Percentiles rank a stretch among this genome's conserved stretches.
These are phyloP conservation scores for Lobosporangium transversale DNA, from an alignment of 192 early-diverging fungal genomes.

Conservation along the genomic window DNA sequence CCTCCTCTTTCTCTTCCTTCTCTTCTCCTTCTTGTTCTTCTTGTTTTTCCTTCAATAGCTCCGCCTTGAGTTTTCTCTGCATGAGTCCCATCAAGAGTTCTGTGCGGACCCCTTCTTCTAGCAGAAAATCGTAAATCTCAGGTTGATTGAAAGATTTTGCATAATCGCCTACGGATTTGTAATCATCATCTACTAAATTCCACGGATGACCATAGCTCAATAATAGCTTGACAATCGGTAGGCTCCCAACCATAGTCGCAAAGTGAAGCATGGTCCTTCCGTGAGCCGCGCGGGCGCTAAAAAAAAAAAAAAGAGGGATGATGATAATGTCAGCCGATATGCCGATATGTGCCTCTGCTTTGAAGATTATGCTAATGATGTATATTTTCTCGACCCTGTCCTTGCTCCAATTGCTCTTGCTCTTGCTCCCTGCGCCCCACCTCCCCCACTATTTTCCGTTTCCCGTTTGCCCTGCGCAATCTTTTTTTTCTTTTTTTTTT, in stretches of 20 bases:
- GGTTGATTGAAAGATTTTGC: constrained; percentile 75
- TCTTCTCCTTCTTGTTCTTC: constrained; percentile 54
- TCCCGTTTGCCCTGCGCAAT: too few species aligned
- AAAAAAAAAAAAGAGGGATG: background rate
- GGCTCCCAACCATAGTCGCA: constrained; percentile 73
- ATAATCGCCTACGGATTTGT: constrained; percentile 85
- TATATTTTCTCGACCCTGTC: background rate
- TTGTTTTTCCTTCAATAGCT: constrained; percentile 45
- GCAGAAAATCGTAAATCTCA: constrained; percentile 79
- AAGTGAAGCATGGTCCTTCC: constrained; percentile 65
- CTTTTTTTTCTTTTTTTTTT: too few species aligned
- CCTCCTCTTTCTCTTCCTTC: constrained; percentile 11
- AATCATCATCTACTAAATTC: constrained; percentile 81
- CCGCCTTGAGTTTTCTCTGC: constrained; percentile 32
- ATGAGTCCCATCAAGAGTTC: constrained; percentile 79
- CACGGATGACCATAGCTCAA: constrained; percentile 80
- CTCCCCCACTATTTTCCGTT: background rate
- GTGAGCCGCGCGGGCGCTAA: constrained; percentile 36
- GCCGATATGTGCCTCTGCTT: too few species aligned
- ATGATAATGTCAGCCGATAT: background rate
- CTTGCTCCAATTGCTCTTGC: background rate
- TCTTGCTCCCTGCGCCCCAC: background rate
- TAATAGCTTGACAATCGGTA: constrained; percentile 68
- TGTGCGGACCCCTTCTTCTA: constrained; percentile 84
- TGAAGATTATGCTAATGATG: background rate